phyloP scores from a whole-genome alignment of 179 eudicot genomes.

The Amaranthus tricolor region DNA sequence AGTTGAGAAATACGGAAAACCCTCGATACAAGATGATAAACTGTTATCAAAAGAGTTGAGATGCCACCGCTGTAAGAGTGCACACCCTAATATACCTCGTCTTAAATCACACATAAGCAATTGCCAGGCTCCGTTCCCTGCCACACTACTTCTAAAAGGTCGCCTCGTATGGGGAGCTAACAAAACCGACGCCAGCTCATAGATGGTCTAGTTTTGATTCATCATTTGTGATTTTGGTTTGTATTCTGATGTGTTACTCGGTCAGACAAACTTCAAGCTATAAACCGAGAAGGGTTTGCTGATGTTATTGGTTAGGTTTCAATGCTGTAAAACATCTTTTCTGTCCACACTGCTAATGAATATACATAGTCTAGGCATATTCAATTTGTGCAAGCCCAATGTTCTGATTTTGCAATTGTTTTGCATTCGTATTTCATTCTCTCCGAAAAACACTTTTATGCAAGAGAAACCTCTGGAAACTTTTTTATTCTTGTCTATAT shows the following conservation, averaged over 20 bases:
- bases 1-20: constrained; percentile 47
- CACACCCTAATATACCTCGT: constrained; percentile 88
- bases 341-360: too few relatives aligned
- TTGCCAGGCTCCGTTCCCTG: constrained; percentile 65
- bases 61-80: constrained; percentile 88
- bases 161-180: constrained; percentile 46
- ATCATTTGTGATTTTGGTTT: neutral
- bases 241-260: neutral
- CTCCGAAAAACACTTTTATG: too few relatives aligned
- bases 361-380: too few relatives aligned
- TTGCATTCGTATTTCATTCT: too few relatives aligned
- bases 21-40: constrained; percentile 44
- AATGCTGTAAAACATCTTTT: too few relatives aligned
- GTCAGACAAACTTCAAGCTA: neutral
- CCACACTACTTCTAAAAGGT: constrained; percentile 46
- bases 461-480: too few relatives aligned
- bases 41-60: constrained; percentile 65
- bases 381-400: too few relatives aligned
- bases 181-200: constrained; percentile 1
- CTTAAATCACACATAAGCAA: constrained; percentile 61
- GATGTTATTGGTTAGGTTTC: too few relatives aligned
- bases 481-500: too few relatives aligned
- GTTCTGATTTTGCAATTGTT: too few relatives aligned
- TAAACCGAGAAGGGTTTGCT: too few relatives aligned
- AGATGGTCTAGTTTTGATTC: constrained; percentile 4